These are phyloP conservation scores for Yarrowia osloensis DNA, from an alignment of 805 yeast species.

Conservation along the genomic window DNA sequence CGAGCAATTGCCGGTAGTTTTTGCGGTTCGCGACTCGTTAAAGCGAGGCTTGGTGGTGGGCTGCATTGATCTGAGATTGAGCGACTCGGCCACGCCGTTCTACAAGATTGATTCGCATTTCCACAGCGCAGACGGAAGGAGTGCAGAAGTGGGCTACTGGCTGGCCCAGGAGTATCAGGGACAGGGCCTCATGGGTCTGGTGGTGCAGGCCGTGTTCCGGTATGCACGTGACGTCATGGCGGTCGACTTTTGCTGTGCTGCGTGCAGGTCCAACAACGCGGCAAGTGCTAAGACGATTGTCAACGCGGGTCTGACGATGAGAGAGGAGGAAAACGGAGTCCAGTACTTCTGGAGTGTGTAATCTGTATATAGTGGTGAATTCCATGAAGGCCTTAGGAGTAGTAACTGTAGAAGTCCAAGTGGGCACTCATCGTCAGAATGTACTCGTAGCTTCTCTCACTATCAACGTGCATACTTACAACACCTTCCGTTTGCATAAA, in stretches of 20 bases:
- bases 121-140: background rate
- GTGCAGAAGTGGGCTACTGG: conserved; percentile 25
- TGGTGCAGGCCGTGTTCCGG: background rate
- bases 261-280: conserved; percentile 1
- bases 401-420: too few species aligned
- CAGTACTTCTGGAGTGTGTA: background rate
- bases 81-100: background rate
- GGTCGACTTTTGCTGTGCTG: conserved; percentile 10
- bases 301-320: background rate
- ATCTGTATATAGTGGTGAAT: background rate
- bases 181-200: background rate
- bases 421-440: too few species aligned
- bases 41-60: background rate
- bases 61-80: conserved; percentile 7
- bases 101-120: background rate
- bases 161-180: conserved; percentile 8
- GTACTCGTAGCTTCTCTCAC: too few species aligned
- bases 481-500: background rate
- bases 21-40: background rate
- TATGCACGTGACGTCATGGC: conserved; percentile 11
- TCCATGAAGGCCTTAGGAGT: too few species aligned
- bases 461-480: background rate
- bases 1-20: conserved; percentile 3
- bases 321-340: background rate
- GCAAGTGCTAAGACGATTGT: background rate